phyloP scores from a whole-genome alignment of 768 basidiomycete genomes.

The Pleurotus djamor region DNA sequence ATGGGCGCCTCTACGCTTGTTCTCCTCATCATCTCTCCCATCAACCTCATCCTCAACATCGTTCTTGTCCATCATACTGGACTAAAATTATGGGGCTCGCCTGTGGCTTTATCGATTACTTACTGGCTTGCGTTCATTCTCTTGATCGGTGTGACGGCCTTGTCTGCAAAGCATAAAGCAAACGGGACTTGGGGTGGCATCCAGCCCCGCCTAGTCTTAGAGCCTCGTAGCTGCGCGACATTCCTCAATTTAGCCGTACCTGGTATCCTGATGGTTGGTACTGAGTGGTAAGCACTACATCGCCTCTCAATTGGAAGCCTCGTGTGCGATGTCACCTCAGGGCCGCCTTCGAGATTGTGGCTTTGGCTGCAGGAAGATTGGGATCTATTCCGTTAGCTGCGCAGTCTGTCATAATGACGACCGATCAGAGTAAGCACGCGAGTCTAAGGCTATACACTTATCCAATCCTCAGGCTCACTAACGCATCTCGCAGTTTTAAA shows the following conservation, averaged over 20 bases:
- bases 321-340: conserved; percentile 26
- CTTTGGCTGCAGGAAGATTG: conserved; percentile 70
- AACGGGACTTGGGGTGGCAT: conserved; percentile 69
- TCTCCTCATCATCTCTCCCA: conserved; percentile 58
- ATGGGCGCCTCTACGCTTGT: conserved; percentile 71
- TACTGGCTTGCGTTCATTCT: conserved; percentile 68
- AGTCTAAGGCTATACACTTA: background rate
- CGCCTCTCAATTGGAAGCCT: background rate
- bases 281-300: conserved; percentile 59
- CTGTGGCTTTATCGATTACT: conserved; percentile 63
- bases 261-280: conserved; percentile 77
- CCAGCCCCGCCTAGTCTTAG: conserved; percentile 40
- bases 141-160: conserved; percentile 44
- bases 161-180: conserved; percentile 48
- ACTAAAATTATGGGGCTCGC: conserved; percentile 64
- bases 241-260: conserved; percentile 74
- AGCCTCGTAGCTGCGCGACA: conserved; percentile 43
- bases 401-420: conserved; percentile 59
- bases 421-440: conserved; percentile 59
- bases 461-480: background rate
- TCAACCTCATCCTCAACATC: conserved; percentile 63
- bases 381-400: conserved; percentile 69
- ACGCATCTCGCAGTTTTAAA: conserved; percentile 48
- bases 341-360: conserved; percentile 83
- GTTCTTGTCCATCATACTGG: conserved; percentile 61